A percentile compares a stretch with the other conserved stretches of the same genome.
phyloP scores from a whole-genome alignment of 345 rosid species.

The Salix suchowensis region DNA sequence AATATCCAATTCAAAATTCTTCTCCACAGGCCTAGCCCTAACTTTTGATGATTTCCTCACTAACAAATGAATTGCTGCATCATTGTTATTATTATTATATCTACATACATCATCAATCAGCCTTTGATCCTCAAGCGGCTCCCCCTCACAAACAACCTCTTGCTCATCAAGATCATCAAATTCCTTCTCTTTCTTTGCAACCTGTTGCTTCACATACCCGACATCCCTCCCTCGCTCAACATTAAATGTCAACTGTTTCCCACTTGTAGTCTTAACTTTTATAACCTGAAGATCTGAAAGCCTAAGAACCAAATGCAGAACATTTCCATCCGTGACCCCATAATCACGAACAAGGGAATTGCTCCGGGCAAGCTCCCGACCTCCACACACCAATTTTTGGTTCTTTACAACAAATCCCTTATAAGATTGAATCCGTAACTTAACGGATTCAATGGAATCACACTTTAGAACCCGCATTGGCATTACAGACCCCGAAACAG shows the following conservation, averaged over 20 bases:
- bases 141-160: conserved; percentile 62
- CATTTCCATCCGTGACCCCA: conserved; percentile 63
- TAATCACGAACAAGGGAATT: conserved; percentile 65
- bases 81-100: conserved; percentile 20
- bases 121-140: conserved; percentile 59
- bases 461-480: conserved; percentile 59
- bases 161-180: conserved; percentile 54
- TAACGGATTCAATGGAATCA: conserved; percentile 65
- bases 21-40: conserved; percentile 55
- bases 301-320: conserved; percentile 71
- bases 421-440: conserved; percentile 58
- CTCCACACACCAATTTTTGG: conserved; percentile 67
- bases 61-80: conserved; percentile 54
- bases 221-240: conserved; percentile 63
- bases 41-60: conserved; percentile 62
- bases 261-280: conserved; percentile 47
- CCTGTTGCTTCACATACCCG: conserved; percentile 61
- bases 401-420: conserved; percentile 67
- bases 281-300: conserved; percentile 66
- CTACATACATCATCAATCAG: conserved; percentile 53
- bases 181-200: conserved; percentile 44
- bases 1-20: conserved; percentile 58
- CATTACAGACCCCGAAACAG: conserved; percentile 30
- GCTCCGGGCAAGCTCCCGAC: conserved; percentile 62
- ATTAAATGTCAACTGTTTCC: conserved; percentile 52